phyloP scores from a whole-genome alignment of 495 filamentous ascomycete species.

The Podospora bellae-mahoneyi region DNA sequence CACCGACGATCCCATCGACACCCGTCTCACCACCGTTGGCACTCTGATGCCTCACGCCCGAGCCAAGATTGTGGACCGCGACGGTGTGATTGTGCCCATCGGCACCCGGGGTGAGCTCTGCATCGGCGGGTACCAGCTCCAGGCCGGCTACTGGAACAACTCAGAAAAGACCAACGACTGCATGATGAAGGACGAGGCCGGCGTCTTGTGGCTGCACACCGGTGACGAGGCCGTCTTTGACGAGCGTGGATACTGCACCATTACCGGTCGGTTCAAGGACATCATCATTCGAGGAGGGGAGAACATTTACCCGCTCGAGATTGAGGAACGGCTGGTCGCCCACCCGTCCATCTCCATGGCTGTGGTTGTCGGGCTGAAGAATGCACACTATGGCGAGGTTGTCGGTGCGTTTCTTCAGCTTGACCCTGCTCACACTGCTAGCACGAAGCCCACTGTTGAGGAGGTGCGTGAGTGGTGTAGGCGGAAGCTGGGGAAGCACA shows the following conservation, averaged over 20 bases:
- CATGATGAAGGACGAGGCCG: conserved; percentile 55
- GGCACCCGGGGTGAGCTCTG: conserved; percentile 62
- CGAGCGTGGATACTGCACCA: conserved; percentile 58
- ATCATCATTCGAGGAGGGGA: conserved; percentile 62
- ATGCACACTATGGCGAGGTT: conserved; percentile 63
- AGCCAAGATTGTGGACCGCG: conserved; percentile 62
- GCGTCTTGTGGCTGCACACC: conserved; percentile 62
- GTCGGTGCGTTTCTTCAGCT: conserved; percentile 59
- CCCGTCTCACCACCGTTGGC: conserved; percentile 60
- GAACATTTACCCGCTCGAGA: conserved; percentile 68
- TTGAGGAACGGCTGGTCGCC: conserved; percentile 61
- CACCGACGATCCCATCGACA: conserved; percentile 58
- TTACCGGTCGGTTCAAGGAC: conserved; percentile 64
- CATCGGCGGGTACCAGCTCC: conserved; percentile 65
- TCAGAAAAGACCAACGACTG: conserved; percentile 64
- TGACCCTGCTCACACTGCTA: conserved; percentile 22
- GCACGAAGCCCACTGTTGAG: conserved; percentile 38
- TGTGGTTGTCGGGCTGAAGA: conserved; percentile 60
- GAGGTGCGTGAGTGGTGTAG: conserved; percentile 59
- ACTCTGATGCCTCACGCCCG: conserved; percentile 63
- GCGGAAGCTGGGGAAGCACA: conserved; percentile 60
- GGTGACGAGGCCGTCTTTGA: conserved; percentile 69
- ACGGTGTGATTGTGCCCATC: conserved; percentile 58
- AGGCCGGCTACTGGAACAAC: conserved; percentile 68
- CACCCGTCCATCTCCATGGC: conserved; percentile 56